Conservation (phyloP, 495 filamentous ascomycete species). For the Pyronema omphalodes region DNA sequence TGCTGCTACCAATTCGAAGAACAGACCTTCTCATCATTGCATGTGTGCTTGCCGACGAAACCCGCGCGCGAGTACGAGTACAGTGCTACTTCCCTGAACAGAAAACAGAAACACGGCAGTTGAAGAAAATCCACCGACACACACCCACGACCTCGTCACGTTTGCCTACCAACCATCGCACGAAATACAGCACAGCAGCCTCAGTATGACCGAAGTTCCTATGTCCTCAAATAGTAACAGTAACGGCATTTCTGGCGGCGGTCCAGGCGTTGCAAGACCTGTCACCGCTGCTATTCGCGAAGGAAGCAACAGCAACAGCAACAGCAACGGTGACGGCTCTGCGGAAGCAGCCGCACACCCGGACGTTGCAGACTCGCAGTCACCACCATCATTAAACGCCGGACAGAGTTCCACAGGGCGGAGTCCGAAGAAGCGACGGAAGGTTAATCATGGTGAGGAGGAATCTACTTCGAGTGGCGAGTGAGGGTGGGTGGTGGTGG, state of each 20-base stretch:
- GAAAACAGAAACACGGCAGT: constrained; percentile 16
- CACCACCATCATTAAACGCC: constrained; percentile 20
- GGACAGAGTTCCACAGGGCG: constrained; percentile 21
- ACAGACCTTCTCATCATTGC: constrained; percentile 12
- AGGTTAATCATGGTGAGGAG: constrained; percentile 92
- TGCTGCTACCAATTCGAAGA: constrained; percentile 2
- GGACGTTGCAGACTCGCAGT: constrained; percentile 14
- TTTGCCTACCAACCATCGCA: constrained; percentile 4
- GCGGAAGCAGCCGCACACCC: constrained; percentile 1
- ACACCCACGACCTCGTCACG: background rate
- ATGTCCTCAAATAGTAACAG: constrained; percentile 1
- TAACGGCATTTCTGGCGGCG: too few relatives aligned
- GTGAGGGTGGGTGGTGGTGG: constrained; percentile 8
- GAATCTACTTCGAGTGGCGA: too few relatives aligned
- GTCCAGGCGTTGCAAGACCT: background rate
- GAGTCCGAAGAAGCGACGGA: constrained; percentile 87
- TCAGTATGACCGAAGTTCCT: background rate
- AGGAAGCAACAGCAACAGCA: too few relatives aligned
- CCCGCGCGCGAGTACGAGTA: too few relatives aligned
- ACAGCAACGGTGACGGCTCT: background rate
- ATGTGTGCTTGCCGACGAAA: too few relatives aligned
- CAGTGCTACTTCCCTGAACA: too few relatives aligned
- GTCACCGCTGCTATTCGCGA: background rate
- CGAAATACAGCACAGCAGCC: background rate
- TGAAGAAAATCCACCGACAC: constrained; percentile 3